Evolutionary conservation across 352 stramenopile genomes (phyloP).

Genomic region (Globisporangium canariense): DNA sequence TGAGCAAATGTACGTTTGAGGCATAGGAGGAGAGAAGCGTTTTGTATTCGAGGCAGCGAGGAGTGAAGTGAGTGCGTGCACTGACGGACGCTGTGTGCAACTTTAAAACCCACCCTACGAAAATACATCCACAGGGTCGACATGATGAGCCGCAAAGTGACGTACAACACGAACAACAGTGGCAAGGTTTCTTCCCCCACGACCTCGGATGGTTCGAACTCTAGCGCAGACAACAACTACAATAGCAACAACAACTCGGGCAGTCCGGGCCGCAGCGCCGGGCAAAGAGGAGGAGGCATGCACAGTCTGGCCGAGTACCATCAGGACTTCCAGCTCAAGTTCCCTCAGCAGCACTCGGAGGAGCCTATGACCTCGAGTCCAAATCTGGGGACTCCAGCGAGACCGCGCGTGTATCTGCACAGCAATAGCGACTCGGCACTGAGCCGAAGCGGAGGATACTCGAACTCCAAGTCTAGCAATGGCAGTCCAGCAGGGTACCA

Average conservation of each 20-base stretch:
- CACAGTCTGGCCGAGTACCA: conserved; percentile 36
- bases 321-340: conserved; percentile 32
- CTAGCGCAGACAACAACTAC: conserved; percentile 71
- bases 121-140: conserved; percentile 41
- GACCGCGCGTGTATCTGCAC: conserved; percentile 9
- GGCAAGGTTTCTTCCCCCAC: conserved; percentile 65
- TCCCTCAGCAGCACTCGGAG: conserved; percentile 11
- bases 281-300: conserved; percentile 19
- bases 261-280: conserved; percentile 38
- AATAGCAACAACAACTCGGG: conserved; percentile 46
- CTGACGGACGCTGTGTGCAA: conserved; percentile 3
- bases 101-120: conserved; percentile 8
- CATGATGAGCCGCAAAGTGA: conserved; percentile 74
- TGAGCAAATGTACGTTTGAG: conserved; percentile 67
- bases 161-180: conserved; percentile 35
- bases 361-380: conserved; percentile 1
- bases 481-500: conserved; percentile 26
- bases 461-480: conserved; percentile 8
- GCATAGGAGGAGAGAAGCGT: background rate
- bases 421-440: conserved; percentile 18
- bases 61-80: background rate
- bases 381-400: background rate
- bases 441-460: conserved; percentile 11
- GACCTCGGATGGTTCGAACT: conserved; percentile 75
- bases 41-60: conserved; percentile 4